Evolutionary conservation across 306 rosid species (phyloP).

Genomic region (Prunus fruticosa): DNA sequence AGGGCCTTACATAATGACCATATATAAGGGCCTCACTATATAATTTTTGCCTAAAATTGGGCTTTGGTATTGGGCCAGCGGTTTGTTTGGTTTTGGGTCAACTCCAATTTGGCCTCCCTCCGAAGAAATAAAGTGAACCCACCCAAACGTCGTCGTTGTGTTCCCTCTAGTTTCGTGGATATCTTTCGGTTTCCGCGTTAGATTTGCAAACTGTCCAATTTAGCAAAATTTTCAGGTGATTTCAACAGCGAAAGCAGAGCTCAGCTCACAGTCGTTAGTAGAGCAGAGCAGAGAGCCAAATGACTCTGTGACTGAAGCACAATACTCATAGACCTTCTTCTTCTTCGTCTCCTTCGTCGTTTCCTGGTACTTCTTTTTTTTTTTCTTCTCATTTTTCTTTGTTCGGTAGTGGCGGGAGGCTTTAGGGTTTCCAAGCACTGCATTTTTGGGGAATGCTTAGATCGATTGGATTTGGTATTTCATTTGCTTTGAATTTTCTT

Average conservation of each 20-base stretch:
- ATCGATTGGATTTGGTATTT: constrained; percentile 7
- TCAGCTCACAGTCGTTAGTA: neutral
- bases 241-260: constrained; percentile 8
- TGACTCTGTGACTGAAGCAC: neutral
- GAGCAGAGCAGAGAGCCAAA: neutral
- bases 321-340: neutral
- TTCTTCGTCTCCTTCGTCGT: neutral
- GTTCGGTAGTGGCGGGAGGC: neutral
- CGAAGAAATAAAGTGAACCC: neutral
- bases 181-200: neutral
- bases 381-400: neutral
- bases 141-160: neutral
- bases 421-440: constrained; percentile 9
- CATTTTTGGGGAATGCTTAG: constrained; percentile 8
- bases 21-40: no score
- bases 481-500: neutral
- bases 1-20: no score
- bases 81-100: neutral
- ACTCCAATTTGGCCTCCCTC: neutral
- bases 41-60: neutral
- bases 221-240: neutral
- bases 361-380: neutral
- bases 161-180: neutral
- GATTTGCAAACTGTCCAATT: neutral
- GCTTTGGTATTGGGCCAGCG: neutral